These are phyloP conservation scores for Tylopilus sp. DNA, from an alignment of 768 basidiomycete species.

Conservation along the genomic window DNA sequence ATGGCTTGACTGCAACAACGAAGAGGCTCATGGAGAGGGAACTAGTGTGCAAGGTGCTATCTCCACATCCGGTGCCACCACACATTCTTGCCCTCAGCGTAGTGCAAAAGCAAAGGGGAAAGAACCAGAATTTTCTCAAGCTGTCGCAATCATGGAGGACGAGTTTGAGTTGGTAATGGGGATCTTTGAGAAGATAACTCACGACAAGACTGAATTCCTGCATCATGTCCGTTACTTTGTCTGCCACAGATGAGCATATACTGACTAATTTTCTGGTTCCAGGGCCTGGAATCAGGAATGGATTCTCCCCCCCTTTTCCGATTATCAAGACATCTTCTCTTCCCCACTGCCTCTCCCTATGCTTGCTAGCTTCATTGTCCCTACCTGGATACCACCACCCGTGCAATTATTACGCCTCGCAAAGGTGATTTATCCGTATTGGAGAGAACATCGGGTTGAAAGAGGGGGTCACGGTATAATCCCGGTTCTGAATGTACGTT, in stretches of 20 bases:
- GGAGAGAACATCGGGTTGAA: conserved; percentile 81
- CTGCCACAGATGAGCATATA: not conserved
- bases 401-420: conserved; percentile 64
- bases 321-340: conserved; percentile 69
- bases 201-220: conserved; percentile 85
- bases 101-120: conserved; percentile 84
- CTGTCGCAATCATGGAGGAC: conserved; percentile 77
- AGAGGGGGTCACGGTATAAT: conserved; percentile 83
- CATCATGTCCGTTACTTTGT: conserved; percentile 66
- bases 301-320: conserved; percentile 68
- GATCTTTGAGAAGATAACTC: conserved; percentile 85
- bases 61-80: conserved; percentile 46
- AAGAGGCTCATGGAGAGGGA: conserved; percentile 80
- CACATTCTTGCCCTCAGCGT: conserved; percentile 52
- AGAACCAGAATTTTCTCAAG: conserved; percentile 66
- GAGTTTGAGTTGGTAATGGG: conserved; percentile 97
- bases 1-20: conserved; percentile 93
- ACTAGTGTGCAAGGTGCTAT: conserved; percentile 73
- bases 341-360: conserved; percentile 52
- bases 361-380: conserved; percentile 68
- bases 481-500: conserved; percentile 79
- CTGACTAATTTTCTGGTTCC: conserved; percentile 2
- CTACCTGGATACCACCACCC: conserved; percentile 66
- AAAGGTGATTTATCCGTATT: conserved; percentile 78
- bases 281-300: conserved; percentile 66